A percentile compares a stretch with the other conserved stretches of the same genome.
These are phyloP conservation scores for Lasiodiplodia theobromae DNA, from an alignment of 2,329 filamentous ascomycete genomes.

Conservation along the genomic window DNA sequence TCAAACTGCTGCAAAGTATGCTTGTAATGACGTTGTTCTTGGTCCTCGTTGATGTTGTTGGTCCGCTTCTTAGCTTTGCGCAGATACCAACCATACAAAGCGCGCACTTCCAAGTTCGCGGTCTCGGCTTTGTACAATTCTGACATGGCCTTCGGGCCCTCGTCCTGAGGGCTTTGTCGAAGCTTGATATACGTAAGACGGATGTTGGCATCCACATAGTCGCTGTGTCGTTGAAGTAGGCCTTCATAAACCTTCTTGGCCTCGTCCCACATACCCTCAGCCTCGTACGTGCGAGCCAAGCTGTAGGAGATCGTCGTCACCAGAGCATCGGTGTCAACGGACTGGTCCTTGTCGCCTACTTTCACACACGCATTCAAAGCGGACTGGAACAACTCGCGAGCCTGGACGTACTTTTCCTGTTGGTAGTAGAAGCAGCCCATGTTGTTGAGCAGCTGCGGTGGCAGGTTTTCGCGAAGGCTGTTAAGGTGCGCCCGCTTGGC, in stretches of 20 bases:
- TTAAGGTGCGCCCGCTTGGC: slow-evolving; percentile 62
- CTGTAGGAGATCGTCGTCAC: slow-evolving; percentile 98
- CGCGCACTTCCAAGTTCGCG: slow-evolving; percentile 87
- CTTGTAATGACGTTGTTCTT: slow-evolving; percentile 93
- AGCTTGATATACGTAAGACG: slow-evolving; percentile 90
- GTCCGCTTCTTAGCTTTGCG: slow-evolving; percentile 86
- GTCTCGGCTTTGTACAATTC: slow-evolving; percentile 86
- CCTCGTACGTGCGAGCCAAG: slow-evolving; percentile 90
- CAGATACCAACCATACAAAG: slow-evolving; percentile 94
- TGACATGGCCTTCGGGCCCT: slow-evolving; percentile 84
- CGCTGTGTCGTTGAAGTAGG: slow-evolving; percentile 80
- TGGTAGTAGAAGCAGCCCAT: slow-evolving; percentile 97
- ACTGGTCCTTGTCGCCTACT: slow-evolving; percentile 75
- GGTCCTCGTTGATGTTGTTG: slow-evolving; percentile 83
- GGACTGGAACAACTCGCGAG: slow-evolving; percentile 89
- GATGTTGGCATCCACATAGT: slow-evolving; percentile 91
- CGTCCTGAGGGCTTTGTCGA: slow-evolving; percentile 79
- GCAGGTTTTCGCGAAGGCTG: slow-evolving; percentile 75
- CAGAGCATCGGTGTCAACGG: slow-evolving; percentile 85
- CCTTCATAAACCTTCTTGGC: slow-evolving; percentile 89
- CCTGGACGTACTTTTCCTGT: slow-evolving; percentile 78
- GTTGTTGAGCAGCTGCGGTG: slow-evolving; percentile 94
- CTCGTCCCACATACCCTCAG: slow-evolving; percentile 78
- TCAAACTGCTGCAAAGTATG: slow-evolving; percentile 93
- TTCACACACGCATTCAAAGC: slow-evolving; percentile 87